Evolutionary conservation across 768 basidiomycete genomes (phyloP).

Genomic region (Trametes maxima): DNA sequence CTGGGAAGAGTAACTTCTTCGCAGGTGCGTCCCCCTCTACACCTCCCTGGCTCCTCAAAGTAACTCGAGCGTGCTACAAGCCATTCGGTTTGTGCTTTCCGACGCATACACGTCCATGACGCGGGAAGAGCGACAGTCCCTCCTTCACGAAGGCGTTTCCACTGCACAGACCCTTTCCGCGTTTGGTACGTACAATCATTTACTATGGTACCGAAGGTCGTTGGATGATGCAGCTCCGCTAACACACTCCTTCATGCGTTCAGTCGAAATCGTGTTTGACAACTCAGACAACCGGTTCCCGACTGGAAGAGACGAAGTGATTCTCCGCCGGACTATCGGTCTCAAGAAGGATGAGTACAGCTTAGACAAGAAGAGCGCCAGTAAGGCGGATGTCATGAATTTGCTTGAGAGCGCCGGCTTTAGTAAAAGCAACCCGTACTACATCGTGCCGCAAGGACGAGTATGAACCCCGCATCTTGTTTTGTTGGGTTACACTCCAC

Average conservation of each 20-base stretch:
- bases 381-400: constrained; percentile 98
- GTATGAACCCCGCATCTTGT: constrained; percentile 49
- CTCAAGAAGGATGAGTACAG: constrained; percentile 99
- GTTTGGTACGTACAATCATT: constrained; percentile 61
- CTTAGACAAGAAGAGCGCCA: constrained; percentile 91
- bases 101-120: constrained; percentile 98
- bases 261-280: constrained; percentile 94
- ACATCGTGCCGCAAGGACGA: constrained; percentile 97
- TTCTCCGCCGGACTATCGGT: constrained; percentile 92
- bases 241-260: neutral
- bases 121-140: constrained; percentile 86
- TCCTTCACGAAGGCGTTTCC: constrained; percentile 94
- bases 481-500: neutral
- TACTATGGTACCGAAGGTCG: neutral
- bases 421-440: constrained; percentile 98
- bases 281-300: constrained; percentile 94
- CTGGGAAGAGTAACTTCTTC: constrained; percentile 99
- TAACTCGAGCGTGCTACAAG: neutral
- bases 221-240: neutral
- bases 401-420: constrained; percentile 96
- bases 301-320: constrained; percentile 84
- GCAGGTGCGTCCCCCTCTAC: constrained; percentile 58
- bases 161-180: constrained; percentile 89
- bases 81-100: constrained; percentile 93
- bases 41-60: neutral